Base-by-base conservation (phyloP, 2,329 filamentous ascomycete species). In the Nannizziopsis arthrosporioides region DNA sequence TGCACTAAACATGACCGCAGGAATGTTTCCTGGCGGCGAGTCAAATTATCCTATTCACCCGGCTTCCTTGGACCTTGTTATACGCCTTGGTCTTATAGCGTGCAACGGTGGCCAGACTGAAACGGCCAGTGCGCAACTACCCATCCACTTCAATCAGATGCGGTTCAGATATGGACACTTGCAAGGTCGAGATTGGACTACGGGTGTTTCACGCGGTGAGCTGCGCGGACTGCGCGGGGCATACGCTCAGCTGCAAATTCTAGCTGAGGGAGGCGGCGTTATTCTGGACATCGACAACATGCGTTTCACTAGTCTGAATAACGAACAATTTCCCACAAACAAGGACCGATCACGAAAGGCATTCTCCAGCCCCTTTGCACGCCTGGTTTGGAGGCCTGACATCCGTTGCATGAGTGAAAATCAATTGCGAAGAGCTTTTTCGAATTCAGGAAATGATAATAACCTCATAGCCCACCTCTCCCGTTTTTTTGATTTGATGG, bases 351-450 rank as follows among this genome's bases (percentile, higher is more conserved):
- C 22, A 7, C 44, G 48, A 35, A 49, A 48, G 38, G 32, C 47
- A 7, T 54, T 52, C 31, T 51, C 47, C 43, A 54, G 54, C 47
- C 55, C 55, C 8, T 53, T 54, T 35, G 46, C 45, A 10, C 34
- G 54, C 1, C 19, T 56, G 5, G 44, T 43, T 7, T 56, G 53
- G 54, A 55, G 54, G 48, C 58, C 58, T 3, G 57, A 60, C 37
- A 53, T 59, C 34, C 17, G 47, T 39, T 34, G 6, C 18, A 8
- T 45, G 30, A 45, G 8, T 15, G n/a, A 40, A 39, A 32, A 44
- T 17, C 19, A 44, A 15, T 31, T 39, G n/a, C 42, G 47, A 32
- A 22, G 44, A 27, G 41, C 32, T 17, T 30, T 49, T 34, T 17
- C 35, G 12, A n/a, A 7, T 27, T 27, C 22, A 4, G 7, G 7